phyloP scores from a whole-genome alignment of 768 basidiomycete genomes.

The Scleroderma citrinum region DNA sequence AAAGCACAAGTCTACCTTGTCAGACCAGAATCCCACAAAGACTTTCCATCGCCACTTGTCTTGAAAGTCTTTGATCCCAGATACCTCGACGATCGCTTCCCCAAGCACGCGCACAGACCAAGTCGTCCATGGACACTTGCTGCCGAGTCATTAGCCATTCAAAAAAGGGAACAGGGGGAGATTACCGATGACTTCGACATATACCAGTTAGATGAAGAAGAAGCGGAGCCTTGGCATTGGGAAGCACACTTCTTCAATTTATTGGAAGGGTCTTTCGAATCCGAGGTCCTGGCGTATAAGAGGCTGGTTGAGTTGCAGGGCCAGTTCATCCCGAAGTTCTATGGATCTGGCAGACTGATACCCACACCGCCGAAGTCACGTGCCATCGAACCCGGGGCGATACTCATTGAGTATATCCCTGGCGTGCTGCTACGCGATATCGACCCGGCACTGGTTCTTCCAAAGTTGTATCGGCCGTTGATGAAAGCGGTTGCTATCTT shows the following conservation, averaged over 20 bases:
- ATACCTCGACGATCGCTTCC: constrained; percentile 6
- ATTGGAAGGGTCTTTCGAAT: neutral
- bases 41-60: neutral
- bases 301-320: neutral
- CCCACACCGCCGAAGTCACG: neutral
- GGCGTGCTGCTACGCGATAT: neutral
- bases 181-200: constrained; percentile 3
- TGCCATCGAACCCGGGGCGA: neutral
- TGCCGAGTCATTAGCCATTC: neutral
- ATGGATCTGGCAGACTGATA: neutral
- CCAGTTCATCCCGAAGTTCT: neutral
- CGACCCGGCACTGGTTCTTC: neutral
- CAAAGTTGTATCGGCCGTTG: neutral
- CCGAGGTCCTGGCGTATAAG: neutral
- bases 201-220: neutral
- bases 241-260: neutral
- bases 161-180: neutral
- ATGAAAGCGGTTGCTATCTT: neutral
- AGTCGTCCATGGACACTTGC: neutral
- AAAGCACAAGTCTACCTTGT: neutral
- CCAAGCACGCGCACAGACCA: no score
- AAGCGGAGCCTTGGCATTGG: neutral
- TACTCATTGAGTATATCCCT: constrained; percentile 1
- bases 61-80: constrained; percentile 1
- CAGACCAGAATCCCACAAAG: neutral